Evolutionary conservation across 2,329 filamentous ascomycete species (phyloP), one percentile per base, ranked within the genome.

Genomic region (Dactylellina parvicollis): DNA sequence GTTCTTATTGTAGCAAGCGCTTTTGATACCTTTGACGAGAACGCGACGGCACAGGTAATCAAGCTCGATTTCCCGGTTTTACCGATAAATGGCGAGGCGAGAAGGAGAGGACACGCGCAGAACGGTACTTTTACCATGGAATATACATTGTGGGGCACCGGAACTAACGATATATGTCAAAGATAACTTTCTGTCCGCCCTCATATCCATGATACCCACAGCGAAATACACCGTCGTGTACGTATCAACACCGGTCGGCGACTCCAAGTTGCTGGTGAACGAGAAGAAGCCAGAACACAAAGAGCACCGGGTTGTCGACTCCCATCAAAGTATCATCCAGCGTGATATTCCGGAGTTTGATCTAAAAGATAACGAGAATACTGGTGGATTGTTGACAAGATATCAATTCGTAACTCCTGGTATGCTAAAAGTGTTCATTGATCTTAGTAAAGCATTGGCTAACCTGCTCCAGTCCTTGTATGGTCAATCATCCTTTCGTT

Each of bases 331-430:
- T 20, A 57, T 70, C 22, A 8, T 74, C 22, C 24, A 55, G n/a
- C 62, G 57, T 32, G 64, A 70, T 34, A 34, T 60, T 8, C 24
- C 44, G 4, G 26, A 20, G 1, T 40, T 40, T 10, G 46, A 61
- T 1, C 42, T 32, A 8, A 49, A 60, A n/a, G 55, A 44, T 22
- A 64, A 57, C 8, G 52, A 60, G 18, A 38, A 59, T 0, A 57
- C 28, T 22, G 57, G 62, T 7, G 76, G 76, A 16, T 81, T 96
- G 44, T 98, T 99, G 78, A 90, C 96, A 82, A 92, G 91, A 81
- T 99, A 99, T 81, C 90, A 96, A 80, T 98, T 93, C 83, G 90
- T 99, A 77, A 94, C 90, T 9, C 92, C 92, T 78, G 92, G 92
- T 64, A 87, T 98, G 75, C 24, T 24, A n/a, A 4, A 16, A n/a